A percentile compares a stretch with the other conserved stretches of the same genome.
phyloP scores from a whole-genome alignment of 192 early-diverging fungal species.

The Coemansia sp. region DNA sequence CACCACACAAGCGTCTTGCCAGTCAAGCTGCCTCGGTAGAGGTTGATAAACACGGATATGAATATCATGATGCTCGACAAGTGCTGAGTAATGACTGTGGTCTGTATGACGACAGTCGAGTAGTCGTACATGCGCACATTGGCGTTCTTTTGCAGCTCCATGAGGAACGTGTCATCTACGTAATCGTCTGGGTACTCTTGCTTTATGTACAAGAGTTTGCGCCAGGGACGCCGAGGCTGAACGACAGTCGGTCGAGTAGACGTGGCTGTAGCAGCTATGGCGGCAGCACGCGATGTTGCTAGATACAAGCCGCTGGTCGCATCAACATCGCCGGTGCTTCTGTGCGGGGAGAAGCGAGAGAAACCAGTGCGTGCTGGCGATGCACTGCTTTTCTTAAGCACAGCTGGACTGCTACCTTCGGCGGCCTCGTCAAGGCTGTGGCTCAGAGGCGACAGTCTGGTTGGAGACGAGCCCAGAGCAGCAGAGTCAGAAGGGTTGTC shows the following conservation, averaged over 20 bases:
- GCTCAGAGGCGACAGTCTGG: background rate
- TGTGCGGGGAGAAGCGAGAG: slow-evolving; percentile 3
- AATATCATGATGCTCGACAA: slow-evolving; percentile 83
- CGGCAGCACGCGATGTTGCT: background rate
- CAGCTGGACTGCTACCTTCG: background rate
- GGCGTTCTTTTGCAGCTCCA: slow-evolving; percentile 86
- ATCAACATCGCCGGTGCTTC: background rate
- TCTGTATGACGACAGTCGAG: slow-evolving; percentile 74
- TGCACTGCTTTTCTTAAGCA: background rate
- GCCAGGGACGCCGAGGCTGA: slow-evolving; percentile 57
- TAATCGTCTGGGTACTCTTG: slow-evolving; percentile 92
- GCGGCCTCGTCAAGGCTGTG: background rate
- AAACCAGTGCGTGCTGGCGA: background rate
- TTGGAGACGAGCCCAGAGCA: background rate
- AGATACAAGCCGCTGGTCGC: background rate
- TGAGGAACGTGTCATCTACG: slow-evolving; percentile 84
- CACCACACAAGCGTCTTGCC: slow-evolving; percentile 59
- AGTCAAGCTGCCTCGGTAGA: slow-evolving; percentile 60
- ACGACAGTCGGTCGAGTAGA: background rate
- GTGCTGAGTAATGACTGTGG: slow-evolving; percentile 80
- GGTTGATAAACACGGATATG: slow-evolving; percentile 82
- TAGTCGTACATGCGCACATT: slow-evolving; percentile 85
- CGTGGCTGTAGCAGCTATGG: background rate
- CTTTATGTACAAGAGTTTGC: slow-evolving; percentile 80
- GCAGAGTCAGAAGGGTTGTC: slow-evolving; percentile 5